Percentiles rank a stretch among this genome's conserved stretches.
phyloP scores from a whole-genome alignment of 306 rosid species.

The Begonia peltatifolia region DNA sequence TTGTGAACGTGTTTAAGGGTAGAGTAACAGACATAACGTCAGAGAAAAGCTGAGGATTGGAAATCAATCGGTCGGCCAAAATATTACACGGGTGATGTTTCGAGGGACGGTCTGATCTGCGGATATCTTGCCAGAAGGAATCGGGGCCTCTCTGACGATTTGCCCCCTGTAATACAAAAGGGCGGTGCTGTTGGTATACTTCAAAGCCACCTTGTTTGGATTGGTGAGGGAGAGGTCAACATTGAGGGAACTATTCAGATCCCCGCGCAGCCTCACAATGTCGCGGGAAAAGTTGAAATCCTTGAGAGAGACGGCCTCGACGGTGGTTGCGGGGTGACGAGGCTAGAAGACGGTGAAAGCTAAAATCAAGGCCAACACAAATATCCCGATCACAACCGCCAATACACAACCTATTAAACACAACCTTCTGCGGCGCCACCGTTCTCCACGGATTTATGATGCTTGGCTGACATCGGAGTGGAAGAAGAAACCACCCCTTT shows the following conservation, averaged over 20 bases:
- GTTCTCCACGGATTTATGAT: too few relatives aligned
- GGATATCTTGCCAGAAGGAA: slow-evolving; percentile 21
- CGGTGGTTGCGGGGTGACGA: slow-evolving; percentile 4
- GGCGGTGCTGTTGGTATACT: slow-evolving; percentile 24
- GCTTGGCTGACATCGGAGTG: background rate
- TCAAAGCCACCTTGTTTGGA: slow-evolving; percentile 36
- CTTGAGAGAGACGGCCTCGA: slow-evolving; percentile 17
- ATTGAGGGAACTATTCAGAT: slow-evolving; percentile 30
- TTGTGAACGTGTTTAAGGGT: slow-evolving; percentile 25
- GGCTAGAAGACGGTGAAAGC: slow-evolving; percentile 44
- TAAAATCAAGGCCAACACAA: slow-evolving; percentile 16
- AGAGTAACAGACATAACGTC: slow-evolving; percentile 26
- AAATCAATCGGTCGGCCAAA: slow-evolving; percentile 46
- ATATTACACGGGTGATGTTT: slow-evolving; percentile 28
- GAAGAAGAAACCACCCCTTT: background rate
- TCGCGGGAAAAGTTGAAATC: slow-evolving; percentile 17
- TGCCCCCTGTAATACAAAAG: slow-evolving; percentile 38
- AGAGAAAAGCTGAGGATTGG: slow-evolving; percentile 6
- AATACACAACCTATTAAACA: slow-evolving; percentile 12
- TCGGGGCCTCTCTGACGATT: slow-evolving; percentile 33
- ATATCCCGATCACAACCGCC: background rate
- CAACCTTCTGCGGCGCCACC: background rate
- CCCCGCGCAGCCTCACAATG: slow-evolving; percentile 2
- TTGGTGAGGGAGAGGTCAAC: slow-evolving; percentile 29
- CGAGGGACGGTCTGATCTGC: slow-evolving; percentile 17